A percentile compares a stretch with the other conserved stretches of the same genome.
Evolutionary conservation across 1,284 basidiomycete species (phyloP).

Genomic region (Vanrija humicola): DNA sequence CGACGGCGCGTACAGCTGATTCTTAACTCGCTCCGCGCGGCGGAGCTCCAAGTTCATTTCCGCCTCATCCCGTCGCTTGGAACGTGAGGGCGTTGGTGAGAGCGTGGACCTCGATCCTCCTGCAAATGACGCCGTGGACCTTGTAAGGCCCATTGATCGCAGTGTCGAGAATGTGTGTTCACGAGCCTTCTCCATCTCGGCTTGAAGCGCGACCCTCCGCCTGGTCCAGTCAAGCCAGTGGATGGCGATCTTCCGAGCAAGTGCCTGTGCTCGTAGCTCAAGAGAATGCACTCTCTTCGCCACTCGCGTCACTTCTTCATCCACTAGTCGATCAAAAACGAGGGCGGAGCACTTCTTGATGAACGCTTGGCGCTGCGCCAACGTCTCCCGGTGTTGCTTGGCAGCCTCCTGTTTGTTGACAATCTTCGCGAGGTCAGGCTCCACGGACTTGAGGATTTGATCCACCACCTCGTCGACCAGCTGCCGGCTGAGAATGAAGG

Average conservation of each 20-base stretch:
- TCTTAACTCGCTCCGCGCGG: slow-evolving; percentile 11
- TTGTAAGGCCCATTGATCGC: slow-evolving; percentile 20
- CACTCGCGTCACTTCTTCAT: slow-evolving; percentile 4
- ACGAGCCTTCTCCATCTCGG: slow-evolving; percentile 19
- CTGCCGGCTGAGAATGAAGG: slow-evolving; percentile 19
- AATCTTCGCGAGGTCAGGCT: slow-evolving; percentile 12
- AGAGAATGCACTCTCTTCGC: background rate
- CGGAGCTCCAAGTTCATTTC: slow-evolving; percentile 21
- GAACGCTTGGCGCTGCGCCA: slow-evolving; percentile 9
- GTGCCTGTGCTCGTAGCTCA: slow-evolving; percentile 4
- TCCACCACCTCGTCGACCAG: slow-evolving; percentile 27
- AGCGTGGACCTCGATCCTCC: background rate
- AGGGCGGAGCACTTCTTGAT: slow-evolving; percentile 16
- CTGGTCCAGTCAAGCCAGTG: slow-evolving; percentile 25
- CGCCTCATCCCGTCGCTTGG: slow-evolving; percentile 3
- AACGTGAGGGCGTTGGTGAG: background rate
- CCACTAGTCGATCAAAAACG: slow-evolving; percentile 12
- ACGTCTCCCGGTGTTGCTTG: slow-evolving; percentile 11
- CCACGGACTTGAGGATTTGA: slow-evolving; percentile 15
- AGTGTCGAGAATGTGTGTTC: slow-evolving; percentile 19
- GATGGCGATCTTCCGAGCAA: slow-evolving; percentile 11
- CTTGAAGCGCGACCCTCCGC: slow-evolving; percentile 1
- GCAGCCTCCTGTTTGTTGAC: slow-evolving; percentile 27
- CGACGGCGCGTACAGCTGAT: slow-evolving; percentile 19
- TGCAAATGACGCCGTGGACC: background rate